Conservation (phyloP, 2,329 filamentous ascomycete genomes). For the Aspergillus felis region DNA sequence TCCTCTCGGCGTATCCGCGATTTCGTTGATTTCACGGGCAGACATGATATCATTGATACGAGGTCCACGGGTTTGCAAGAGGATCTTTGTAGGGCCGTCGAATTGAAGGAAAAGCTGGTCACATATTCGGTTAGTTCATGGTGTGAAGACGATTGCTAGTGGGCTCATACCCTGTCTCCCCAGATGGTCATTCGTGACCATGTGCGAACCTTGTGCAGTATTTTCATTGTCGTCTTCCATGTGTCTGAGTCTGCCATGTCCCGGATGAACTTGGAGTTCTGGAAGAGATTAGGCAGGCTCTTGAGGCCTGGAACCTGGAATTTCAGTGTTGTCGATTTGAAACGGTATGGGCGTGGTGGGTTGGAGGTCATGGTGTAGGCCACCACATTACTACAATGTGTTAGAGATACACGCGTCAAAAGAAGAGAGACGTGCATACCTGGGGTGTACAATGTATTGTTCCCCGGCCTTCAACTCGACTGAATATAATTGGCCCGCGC, state of each 20-base stretch:
- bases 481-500: constrained; percentile 85
- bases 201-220: constrained; percentile 68
- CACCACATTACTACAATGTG: constrained; percentile 65
- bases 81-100: constrained; percentile 75
- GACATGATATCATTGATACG: constrained; percentile 74
- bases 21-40: constrained; percentile 78
- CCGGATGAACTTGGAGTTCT: constrained; percentile 68
- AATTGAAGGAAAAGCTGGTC: constrained; percentile 77
- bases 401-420: constrained; percentile 4
- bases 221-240: constrained; percentile 66
- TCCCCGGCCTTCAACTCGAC: constrained; percentile 77
- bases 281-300: constrained; percentile 60
- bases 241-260: constrained; percentile 66
- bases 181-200: constrained; percentile 78
- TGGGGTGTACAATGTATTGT: constrained; percentile 85
- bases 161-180: constrained; percentile 68
- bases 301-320: constrained; percentile 70
- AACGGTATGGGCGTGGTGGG: constrained; percentile 77
- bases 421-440: constrained; percentile 33
- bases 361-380: constrained; percentile 77
- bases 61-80: constrained; percentile 83
- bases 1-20: constrained; percentile 77
- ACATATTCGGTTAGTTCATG: constrained; percentile 2
- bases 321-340: constrained; percentile 70
- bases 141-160: not conserved